Evolutionary conservation across 305 asterid species (phyloP).

Genomic region (Rubia peregrina): DNA sequence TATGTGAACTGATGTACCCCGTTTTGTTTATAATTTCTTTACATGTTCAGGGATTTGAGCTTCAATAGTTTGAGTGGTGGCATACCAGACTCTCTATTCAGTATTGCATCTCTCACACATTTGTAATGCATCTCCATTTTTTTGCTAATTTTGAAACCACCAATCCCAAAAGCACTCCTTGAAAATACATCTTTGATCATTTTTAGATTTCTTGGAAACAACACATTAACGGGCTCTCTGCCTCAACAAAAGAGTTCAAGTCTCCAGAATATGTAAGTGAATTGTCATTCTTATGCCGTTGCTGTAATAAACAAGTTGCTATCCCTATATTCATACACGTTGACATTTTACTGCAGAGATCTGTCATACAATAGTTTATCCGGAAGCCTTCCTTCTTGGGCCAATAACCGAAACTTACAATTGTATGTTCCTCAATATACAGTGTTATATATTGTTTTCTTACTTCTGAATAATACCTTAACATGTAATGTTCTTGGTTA

Average conservation of each 20-base stretch:
- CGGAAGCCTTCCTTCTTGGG: slow-evolving; percentile 75
- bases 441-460: background rate
- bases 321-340: background rate
- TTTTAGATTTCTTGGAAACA: slow-evolving; percentile 72
- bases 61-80: slow-evolving; percentile 65
- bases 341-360: slow-evolving; percentile 46
- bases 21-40: background rate
- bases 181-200: background rate
- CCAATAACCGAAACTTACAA: slow-evolving; percentile 35
- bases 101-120: slow-evolving; percentile 37
- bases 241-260: slow-evolving; percentile 32
- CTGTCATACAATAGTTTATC: slow-evolving; percentile 66
- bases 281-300: background rate
- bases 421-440: slow-evolving; percentile 25
- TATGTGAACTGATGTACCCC: background rate
- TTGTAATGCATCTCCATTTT: slow-evolving; percentile 34
- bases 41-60: slow-evolving; percentile 67
- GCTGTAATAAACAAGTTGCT: background rate
- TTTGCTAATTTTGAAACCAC: slow-evolving; percentile 2
- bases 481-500: slow-evolving; percentile 7
- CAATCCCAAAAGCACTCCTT: background rate
- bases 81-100: slow-evolving; percentile 49
- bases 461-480: background rate
- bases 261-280: slow-evolving; percentile 48
- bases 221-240: slow-evolving; percentile 45